A percentile compares a stretch with the other conserved stretches of the same genome.
These are phyloP conservation scores for Cyclotella baltica DNA, from an alignment of 108 stramenopile genomes.

Conservation along the genomic window DNA sequence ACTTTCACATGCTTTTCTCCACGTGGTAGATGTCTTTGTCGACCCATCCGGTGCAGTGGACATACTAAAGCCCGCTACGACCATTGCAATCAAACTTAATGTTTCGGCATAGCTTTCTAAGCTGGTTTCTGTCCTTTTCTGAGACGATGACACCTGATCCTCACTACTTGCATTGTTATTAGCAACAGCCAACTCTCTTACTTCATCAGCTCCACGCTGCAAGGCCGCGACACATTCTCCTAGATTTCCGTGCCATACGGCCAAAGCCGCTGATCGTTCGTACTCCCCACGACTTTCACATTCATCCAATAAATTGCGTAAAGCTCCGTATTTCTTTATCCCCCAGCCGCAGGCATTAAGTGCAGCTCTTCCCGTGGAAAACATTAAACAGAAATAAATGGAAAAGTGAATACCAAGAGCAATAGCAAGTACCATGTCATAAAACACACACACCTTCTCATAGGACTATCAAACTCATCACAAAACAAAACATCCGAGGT, in stretches of 20 bases:
- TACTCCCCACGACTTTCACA: slow-evolving; percentile 68
- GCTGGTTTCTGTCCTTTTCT: neutral
- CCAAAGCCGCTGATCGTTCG: slow-evolving; percentile 81
- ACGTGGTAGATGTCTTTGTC: slow-evolving; percentile 55
- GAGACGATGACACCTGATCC: neutral
- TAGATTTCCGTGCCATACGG: slow-evolving; percentile 80
- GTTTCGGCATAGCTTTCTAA: slow-evolving; percentile 66
- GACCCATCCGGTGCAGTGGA: slow-evolving; percentile 28
- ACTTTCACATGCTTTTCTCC: slow-evolving; percentile 72
- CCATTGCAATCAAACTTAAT: slow-evolving; percentile 75
- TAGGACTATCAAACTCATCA: slow-evolving; percentile 67
- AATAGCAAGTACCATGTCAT: neutral
- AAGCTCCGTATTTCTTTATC: slow-evolving; percentile 52
- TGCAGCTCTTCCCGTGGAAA: slow-evolving; percentile 36
- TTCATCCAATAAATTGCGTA: slow-evolving; percentile 65
- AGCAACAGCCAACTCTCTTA: slow-evolving; percentile 31
- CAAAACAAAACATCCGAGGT: slow-evolving; percentile 68
- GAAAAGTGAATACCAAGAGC: slow-evolving; percentile 1
- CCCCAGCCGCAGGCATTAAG: slow-evolving; percentile 77
- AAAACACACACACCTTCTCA: slow-evolving; percentile 46
- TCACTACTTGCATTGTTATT: slow-evolving; percentile 7
- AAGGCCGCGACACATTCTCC: slow-evolving; percentile 74
- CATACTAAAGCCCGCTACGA: slow-evolving; percentile 74
- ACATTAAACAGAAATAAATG: neutral
- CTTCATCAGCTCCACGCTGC: slow-evolving; percentile 65